Evolutionary conservation across 148 eudicot genomes (phyloP).

Genomic region (Amaranthus cruentus): DNA sequence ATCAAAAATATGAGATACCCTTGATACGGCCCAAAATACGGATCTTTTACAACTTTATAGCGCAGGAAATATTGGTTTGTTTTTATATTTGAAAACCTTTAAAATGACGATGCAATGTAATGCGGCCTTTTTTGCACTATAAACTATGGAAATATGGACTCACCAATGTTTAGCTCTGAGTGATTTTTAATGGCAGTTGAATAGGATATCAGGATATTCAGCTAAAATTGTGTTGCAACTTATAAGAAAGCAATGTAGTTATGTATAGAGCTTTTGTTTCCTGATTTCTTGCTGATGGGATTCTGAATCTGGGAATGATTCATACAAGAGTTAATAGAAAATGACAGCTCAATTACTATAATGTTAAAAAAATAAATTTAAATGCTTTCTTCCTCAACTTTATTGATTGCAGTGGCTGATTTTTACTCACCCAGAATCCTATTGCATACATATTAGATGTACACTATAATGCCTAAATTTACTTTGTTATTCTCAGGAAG

Average conservation of each 20-base stretch:
- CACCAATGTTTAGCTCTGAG: too few species aligned
- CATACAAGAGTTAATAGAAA: neutral
- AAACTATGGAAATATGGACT: too few species aligned
- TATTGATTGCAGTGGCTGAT: neutral
- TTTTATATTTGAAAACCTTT: too few species aligned
- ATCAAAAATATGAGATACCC: too few species aligned
- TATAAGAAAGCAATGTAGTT: neutral
- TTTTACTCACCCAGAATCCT: neutral
- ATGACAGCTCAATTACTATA: neutral
- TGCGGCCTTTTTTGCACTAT: too few species aligned
- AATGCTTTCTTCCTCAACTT: neutral
- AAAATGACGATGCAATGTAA: too few species aligned
- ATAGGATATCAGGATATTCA: neutral
- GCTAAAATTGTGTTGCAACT: constrained; percentile 1
- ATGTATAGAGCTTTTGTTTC: neutral
- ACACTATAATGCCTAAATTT: constrained; percentile 1
- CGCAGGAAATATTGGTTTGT: too few species aligned
- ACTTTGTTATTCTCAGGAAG: constrained; percentile 41
- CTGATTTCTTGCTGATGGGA: neutral
- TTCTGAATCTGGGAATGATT: neutral
- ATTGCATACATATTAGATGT: constrained; percentile 7
- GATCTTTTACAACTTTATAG: too few species aligned
- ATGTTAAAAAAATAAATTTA: neutral
- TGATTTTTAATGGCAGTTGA: neutral
- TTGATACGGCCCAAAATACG: too few species aligned